Conservation (phyloP, 2,329 filamentous ascomycete species). For the Trichoderma simmonsii region DNA sequence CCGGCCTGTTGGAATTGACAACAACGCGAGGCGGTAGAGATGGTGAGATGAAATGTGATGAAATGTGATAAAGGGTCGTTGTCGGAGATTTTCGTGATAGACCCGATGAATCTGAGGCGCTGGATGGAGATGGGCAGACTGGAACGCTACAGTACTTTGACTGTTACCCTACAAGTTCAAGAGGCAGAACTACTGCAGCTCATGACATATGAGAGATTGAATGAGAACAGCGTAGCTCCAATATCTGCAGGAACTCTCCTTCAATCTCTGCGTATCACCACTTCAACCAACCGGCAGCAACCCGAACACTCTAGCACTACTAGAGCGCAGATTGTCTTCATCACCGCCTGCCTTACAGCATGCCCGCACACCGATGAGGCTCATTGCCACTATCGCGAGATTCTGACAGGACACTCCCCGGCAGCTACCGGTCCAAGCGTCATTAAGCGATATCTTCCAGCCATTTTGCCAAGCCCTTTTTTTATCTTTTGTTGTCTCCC, state of each 20-base stretch:
- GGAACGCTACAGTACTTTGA: neutral
- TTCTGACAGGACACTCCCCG: neutral
- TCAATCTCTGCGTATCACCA: neutral
- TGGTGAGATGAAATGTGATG: neutral
- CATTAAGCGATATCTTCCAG: conserved; percentile 11
- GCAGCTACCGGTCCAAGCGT: neutral
- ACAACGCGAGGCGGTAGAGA: neutral
- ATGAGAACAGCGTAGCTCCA: neutral
- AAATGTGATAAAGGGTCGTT: neutral
- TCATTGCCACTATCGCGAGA: conserved; percentile 7
- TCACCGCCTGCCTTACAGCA: neutral
- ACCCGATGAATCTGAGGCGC: neutral
- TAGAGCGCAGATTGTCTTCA: neutral
- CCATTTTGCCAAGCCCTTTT: neutral
- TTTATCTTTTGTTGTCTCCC: neutral
- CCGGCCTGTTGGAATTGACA: neutral
- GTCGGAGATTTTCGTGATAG: neutral
- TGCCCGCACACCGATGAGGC: neutral
- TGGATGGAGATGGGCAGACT: neutral
- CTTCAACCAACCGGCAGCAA: neutral
- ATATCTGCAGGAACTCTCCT: neutral
- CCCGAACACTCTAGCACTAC: neutral
- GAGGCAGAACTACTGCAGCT: neutral
- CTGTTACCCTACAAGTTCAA: neutral
- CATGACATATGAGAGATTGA: neutral